Evolutionary conservation across 345 rosid species (phyloP), one percentile per base, ranked within the genome.

Genomic region (Salix arbutifolia): DNA sequence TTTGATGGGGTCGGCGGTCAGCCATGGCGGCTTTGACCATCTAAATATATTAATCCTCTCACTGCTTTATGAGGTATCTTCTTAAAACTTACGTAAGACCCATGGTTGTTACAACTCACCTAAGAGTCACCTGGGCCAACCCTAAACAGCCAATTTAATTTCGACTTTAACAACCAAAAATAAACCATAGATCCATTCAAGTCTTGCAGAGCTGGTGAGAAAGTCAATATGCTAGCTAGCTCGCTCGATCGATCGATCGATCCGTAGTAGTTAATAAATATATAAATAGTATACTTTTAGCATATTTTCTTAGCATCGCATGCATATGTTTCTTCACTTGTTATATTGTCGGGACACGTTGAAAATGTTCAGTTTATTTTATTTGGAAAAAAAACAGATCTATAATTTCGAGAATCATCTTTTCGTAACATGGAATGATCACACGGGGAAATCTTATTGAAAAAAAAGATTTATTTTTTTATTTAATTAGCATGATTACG

Each of bases 1-100:
- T 72, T 65, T 77, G 18, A 38, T 28, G 78, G 60, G 87, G 79
- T 79, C 83, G 82, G 84, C 87, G 88, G 94, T 90, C 94, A 89
- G 77, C 84, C 40, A 79, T 78, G 86, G 73, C 90, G 91, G 91
- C 91, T 74, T 84, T 87, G 82, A 79, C 70, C 67, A 65, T 52
- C 28, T 16, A 73, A 35, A 62, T 18, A 8, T 18, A 48, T 21
- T 5, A 10, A n/a, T 21, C 23, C 11, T 76, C 48, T 53, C 4
- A 4, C 38, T 31, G 23, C 14, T 53, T 17, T 11, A 50, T 3
- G 6, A 18, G 17, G 16, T 25, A 53, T 23, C 74, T 33, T 35
- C 61, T 21, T 48, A 44, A 70, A 72, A 23, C 37, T 64, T 71
- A 5, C 28, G 23, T n/a, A 1, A 58, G 64, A 23, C 28, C 5